These are phyloP conservation scores for Solanum microdontum DNA, from an alignment of 257 asterid genomes.

Conservation along the genomic window DNA sequence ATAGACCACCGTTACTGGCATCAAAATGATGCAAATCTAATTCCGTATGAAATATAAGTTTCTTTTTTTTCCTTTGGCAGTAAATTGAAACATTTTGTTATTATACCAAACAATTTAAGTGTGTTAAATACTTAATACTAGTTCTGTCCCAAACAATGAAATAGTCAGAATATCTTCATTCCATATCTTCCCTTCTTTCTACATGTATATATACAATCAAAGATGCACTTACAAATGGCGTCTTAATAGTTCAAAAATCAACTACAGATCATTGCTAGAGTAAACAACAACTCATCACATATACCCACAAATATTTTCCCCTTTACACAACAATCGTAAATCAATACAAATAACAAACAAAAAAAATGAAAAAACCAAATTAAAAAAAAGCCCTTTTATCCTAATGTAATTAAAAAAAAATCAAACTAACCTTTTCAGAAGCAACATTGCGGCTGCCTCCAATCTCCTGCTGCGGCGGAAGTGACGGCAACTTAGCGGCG, in stretches of 20 bases:
- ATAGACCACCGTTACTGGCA: not conserved
- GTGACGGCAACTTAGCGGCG: slow-evolving; percentile 20
- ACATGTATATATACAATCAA: not conserved
- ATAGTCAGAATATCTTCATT: not conserved
- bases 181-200: not conserved
- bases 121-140: not conserved
- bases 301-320: not conserved
- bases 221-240: not conserved
- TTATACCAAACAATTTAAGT: not conserved
- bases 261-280: not conserved
- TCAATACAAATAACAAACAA: not conserved
- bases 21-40: not conserved
- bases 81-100: not conserved
- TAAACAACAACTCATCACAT: not conserved
- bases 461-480: slow-evolving; percentile 2
- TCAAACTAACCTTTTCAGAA: slow-evolving; percentile 26
- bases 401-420: not conserved
- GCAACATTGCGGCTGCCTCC: slow-evolving; percentile 10
- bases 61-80: not conserved
- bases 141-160: not conserved
- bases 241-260: not conserved
- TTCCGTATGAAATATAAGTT: not conserved
- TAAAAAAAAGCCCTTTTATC: not conserved
- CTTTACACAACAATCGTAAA: not conserved
- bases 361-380: not conserved